These are phyloP conservation scores for Ampelomyces quisqualis DNA, from an alignment of 2,329 filamentous ascomycete genomes.

Conservation along the genomic window DNA sequence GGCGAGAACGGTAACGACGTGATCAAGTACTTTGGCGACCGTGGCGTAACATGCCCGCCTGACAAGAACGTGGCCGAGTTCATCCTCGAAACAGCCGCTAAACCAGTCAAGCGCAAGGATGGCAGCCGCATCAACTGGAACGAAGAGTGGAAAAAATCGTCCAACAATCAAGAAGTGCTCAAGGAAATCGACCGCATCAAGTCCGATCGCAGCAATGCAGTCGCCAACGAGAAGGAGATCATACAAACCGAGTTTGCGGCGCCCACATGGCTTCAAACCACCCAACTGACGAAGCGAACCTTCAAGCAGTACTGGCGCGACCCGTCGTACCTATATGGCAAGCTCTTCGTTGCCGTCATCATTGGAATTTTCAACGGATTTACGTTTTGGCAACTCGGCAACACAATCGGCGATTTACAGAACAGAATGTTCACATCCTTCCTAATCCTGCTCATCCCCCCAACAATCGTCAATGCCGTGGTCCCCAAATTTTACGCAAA, in stretches of 20 bases:
- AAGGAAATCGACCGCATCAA: conserved; percentile 68
- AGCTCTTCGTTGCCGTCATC: conserved; percentile 70
- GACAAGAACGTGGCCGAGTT: conserved; percentile 67
- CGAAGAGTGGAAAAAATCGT: conserved; percentile 69
- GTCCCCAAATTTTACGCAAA: conserved; percentile 78
- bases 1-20: conserved; percentile 66
- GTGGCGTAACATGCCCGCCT: conserved; percentile 66
- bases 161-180: conserved; percentile 60
- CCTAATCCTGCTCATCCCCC: conserved; percentile 60
- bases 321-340: conserved; percentile 74
- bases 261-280: conserved; percentile 62
- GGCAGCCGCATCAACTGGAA: conserved; percentile 69
- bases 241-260: conserved; percentile 64
- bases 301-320: conserved; percentile 76
- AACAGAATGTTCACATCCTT: conserved; percentile 75
- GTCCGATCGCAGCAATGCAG: conserved; percentile 55
- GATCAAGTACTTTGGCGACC: conserved; percentile 66
- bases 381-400: conserved; percentile 71
- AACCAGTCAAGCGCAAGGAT: conserved; percentile 54
- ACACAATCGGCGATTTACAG: conserved; percentile 68
- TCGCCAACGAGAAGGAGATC: conserved; percentile 23
- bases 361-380: conserved; percentile 78
- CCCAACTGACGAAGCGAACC: conserved; percentile 66
- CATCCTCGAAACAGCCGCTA: conserved; percentile 65
- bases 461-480: conserved; percentile 69